Conservation (phyloP, 768 basidiomycete genomes). For the Serendipita sp. region DNA sequence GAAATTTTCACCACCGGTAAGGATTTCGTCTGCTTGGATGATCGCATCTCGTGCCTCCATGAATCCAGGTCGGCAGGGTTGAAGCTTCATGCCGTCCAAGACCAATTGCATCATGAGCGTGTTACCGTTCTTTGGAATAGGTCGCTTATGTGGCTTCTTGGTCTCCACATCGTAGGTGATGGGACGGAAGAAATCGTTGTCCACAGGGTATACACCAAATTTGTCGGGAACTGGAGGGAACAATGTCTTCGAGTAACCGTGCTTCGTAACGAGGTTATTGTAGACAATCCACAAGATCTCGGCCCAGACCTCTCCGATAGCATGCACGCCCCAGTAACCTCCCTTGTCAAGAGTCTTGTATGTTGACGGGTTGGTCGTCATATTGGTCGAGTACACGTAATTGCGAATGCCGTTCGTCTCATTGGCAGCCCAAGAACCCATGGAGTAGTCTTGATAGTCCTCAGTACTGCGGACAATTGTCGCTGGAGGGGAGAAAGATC, state of each 20-base stretch:
- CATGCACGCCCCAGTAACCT: constrained; percentile 76
- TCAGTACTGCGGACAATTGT: constrained; percentile 68
- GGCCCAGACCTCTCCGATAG: constrained; percentile 82
- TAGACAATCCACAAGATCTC: constrained; percentile 71
- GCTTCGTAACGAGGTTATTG: constrained; percentile 57
- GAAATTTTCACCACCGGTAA: constrained; percentile 86
- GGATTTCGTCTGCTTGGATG: constrained; percentile 72
- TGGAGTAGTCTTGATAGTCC: constrained; percentile 61
- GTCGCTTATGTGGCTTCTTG: constrained; percentile 32
- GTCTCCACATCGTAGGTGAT: constrained; percentile 22
- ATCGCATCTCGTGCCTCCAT: constrained; percentile 82
- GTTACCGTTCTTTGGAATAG: constrained; percentile 81
- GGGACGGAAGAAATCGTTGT: constrained; percentile 60
- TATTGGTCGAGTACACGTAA: constrained; percentile 67
- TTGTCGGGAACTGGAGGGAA: constrained; percentile 62
- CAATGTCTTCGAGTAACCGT: constrained; percentile 62
- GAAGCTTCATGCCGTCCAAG: constrained; percentile 85
- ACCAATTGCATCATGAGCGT: constrained; percentile 71
- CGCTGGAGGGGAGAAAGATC: constrained; percentile 46
- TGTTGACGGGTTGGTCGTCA: constrained; percentile 66
- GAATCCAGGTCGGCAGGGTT: constrained; percentile 79
- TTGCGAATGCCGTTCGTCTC: constrained; percentile 61
- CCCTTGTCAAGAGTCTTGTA: constrained; percentile 92
- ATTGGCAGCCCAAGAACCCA: constrained; percentile 96
- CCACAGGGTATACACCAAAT: constrained; percentile 42